Evolutionary conservation across 1,139 yeast species (phyloP), one percentile per base, ranked within the genome.

Genomic region (Meyerozyma elateridarum): DNA sequence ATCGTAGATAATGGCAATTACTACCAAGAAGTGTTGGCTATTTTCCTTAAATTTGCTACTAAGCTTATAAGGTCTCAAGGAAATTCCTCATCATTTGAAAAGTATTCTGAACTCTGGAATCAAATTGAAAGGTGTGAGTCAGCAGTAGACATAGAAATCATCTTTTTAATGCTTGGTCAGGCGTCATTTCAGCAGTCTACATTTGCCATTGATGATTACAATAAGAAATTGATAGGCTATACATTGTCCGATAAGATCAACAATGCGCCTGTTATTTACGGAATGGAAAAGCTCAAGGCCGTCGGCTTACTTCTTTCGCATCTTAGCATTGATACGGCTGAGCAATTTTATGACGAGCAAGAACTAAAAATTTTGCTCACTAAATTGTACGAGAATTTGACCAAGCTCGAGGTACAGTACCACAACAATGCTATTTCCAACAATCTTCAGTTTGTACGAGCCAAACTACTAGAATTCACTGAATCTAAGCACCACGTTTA

Each of bases 1-100:
- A 45, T 64, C 5, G 41, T 56, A 5, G 71, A 66, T 38, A 66
- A 67, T 38, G 50, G 49, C 30, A 41, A 45, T 22, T 67, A 64
- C 44, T 66, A 68, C 41, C 52, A 49, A 20, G 71, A 67, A 34
- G 52, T 67, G 2, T 46, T 46, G 17, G 35, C 30, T 5, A 42
- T 59, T 8, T 60, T 46, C 44, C 31, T 50, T 19, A 55, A 53
- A 35, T 67, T 64, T 35, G 31, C 62, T n/a, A 44, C 48, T 27
- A 65, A 61, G 40, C 39, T 65, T 7, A 43, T 62, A 8, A 40
- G 42, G 20, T 35, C 40, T 11, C 40, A 13, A 12, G 11, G 11
- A 6, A 5, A 2, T 2, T 4, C 17, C 9, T n/a, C n/a, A n/a
- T 15, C 16, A 4, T 12, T 24, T 4, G 27, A 14, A 8, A 9